phyloP scores from a whole-genome alignment of 768 basidiomycete genomes.

The Xanthoconium purpureum region DNA sequence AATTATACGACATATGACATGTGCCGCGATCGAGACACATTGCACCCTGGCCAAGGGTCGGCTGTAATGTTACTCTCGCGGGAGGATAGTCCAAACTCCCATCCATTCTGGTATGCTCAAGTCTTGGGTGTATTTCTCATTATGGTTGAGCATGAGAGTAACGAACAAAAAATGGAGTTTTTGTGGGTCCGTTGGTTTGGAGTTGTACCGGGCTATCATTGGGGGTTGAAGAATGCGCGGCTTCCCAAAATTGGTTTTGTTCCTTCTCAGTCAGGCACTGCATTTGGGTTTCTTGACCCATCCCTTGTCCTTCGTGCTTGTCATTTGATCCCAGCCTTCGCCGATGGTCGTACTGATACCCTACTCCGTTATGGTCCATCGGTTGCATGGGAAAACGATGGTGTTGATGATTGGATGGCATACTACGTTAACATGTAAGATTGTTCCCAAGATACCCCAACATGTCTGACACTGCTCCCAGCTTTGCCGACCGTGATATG shows the following conservation, averaged over 20 bases:
- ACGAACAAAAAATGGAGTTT: constrained; percentile 14
- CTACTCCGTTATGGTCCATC: constrained; percentile 7
- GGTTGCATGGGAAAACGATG: not conserved
- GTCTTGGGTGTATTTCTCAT: constrained; percentile 23
- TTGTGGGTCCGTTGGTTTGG: too few species aligned
- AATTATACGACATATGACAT: too few species aligned
- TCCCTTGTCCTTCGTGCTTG: constrained; percentile 15
- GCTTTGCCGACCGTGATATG: too few species aligned
- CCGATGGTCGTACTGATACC: constrained; percentile 13
- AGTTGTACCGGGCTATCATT: constrained; percentile 1
- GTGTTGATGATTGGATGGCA: constrained; percentile 8
- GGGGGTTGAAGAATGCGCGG: constrained; percentile 7
- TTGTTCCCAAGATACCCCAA: too few species aligned
- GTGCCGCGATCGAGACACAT: not conserved
- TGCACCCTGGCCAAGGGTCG: constrained; percentile 16
- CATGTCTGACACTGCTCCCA: too few species aligned
- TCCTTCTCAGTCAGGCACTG: not conserved
- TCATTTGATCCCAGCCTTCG: constrained; percentile 28
- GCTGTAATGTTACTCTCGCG: constrained; percentile 20
- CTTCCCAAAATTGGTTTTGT: constrained; percentile 24
- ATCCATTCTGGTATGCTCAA: constrained; percentile 25
- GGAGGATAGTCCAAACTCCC: constrained; percentile 7
- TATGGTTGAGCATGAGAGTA: constrained; percentile 5
- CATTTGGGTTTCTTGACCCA: constrained; percentile 10
- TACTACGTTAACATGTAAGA: constrained; percentile 16